Base-by-base conservation (phyloP, 1,284 basidiomycete genomes). In the Meira nashicola region DNA sequence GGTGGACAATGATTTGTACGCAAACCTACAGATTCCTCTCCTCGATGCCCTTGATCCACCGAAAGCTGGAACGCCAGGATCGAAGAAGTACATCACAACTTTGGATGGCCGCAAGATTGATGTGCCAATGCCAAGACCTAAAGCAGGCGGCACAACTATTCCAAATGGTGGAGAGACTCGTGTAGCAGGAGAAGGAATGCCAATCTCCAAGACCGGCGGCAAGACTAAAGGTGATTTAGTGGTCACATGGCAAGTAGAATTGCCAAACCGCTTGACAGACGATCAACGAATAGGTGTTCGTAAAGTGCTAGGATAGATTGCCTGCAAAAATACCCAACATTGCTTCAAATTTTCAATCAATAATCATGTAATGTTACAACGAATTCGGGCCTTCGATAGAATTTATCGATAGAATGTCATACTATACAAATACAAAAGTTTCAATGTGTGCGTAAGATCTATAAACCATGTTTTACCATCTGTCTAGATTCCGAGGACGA, bases 31-130 rank as follows among this genome's bases (percentile, higher is more conserved):
- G 1, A 43, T 78, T 6, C 57, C 64, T 33, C 66, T 78, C 3
- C 59, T 65, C 5, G 76, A 77, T 55, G 76, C 76, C 4, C 60
- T 78, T 2, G 74, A 76, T 50, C 76, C 76, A 9, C 73, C 76
- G 2, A 66, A 66, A 48, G 33, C 71, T 1, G 73, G 72, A 38
- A 53, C 64, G 12, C 53, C 73, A 0, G 66, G 51, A 0, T 69
- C 67, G 41, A 62, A 68, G 6, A 63, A 60, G 50, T 59, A 60
- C 37, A 39, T 78, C 37, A 66, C 62, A 10, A 73, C 65, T 19
- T 59, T 78, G 39, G 76, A 77, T 33, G 73, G 71, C 1, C 50
- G 73, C 19, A 70, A 63, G 33, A 65, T 78, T 46, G 65, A 70
- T 1, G 57, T 77, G 3, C 68, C 76, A 9, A 60, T 77, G 25